These are phyloP conservation scores for Dryas alaskensis DNA, from an alignment of 306 rosid genomes.

Conservation along the genomic window DNA sequence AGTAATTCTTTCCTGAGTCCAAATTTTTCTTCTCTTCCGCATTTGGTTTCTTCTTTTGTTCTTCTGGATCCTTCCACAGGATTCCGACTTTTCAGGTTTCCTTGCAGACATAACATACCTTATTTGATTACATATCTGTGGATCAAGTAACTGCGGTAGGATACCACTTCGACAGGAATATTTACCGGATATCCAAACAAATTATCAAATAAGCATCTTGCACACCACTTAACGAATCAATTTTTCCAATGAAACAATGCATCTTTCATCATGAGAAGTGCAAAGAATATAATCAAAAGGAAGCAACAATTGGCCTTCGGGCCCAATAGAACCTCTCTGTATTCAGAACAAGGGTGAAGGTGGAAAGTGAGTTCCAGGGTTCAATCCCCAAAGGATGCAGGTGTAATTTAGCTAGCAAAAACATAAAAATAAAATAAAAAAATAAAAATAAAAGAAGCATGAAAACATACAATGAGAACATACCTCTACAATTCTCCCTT, in stretches of 20 bases:
- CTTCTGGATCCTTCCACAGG: background rate
- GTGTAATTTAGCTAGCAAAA: background rate
- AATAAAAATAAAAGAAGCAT: background rate
- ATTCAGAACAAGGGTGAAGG: background rate
- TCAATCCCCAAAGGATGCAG: background rate
- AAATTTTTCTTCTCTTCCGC: background rate
- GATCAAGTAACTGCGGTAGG: background rate
- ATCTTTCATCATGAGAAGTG: background rate
- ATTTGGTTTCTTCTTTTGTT: background rate
- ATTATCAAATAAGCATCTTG: background rate
- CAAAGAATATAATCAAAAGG: background rate
- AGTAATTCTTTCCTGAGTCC: background rate
- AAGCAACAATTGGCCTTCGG: background rate
- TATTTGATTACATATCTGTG: background rate
- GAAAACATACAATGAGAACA: background rate
- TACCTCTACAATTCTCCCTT: constrained; percentile 99
- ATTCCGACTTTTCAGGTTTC: background rate
- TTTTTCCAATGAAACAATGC: background rate
- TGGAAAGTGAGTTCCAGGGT: background rate
- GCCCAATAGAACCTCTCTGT: background rate
- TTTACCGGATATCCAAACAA: background rate
- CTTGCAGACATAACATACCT: background rate
- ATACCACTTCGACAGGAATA: background rate
- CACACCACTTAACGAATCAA: background rate
- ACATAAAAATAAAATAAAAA: background rate